Conservation (phyloP, 257 asterid species). For the Capsicum chinense region DNA sequence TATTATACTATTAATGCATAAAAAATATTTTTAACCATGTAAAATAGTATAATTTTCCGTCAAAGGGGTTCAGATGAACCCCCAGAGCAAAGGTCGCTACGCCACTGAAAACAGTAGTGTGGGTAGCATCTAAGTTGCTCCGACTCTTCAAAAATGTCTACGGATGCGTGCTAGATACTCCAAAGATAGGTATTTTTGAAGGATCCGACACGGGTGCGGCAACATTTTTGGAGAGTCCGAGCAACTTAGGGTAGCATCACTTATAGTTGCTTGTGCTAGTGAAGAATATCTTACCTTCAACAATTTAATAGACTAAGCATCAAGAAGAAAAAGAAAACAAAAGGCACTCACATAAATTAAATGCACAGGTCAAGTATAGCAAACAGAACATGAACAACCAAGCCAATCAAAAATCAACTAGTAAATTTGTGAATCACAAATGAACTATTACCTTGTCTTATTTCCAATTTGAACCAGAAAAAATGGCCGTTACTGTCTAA, state of each 20-base stretch:
- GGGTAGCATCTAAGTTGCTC: too few species aligned
- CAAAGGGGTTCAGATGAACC: too few species aligned
- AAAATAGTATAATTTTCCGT: too few species aligned
- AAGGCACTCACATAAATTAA: background rate
- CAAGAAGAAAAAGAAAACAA: constrained; percentile 11
- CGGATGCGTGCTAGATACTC: too few species aligned
- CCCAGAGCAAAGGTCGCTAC: too few species aligned
- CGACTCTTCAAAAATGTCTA: too few species aligned
- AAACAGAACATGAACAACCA: constrained; percentile 6
- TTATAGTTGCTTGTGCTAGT: background rate
- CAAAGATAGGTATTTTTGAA: too few species aligned
- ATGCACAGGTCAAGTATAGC: background rate
- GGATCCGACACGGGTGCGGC: too few species aligned
- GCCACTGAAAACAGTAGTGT: too few species aligned
- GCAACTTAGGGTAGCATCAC: background rate
- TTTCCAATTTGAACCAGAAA: constrained; percentile 89
- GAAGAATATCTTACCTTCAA: constrained; percentile 1
- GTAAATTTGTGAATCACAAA: background rate
- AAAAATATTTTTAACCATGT: too few species aligned
- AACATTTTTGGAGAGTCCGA: too few species aligned
- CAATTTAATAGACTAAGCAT: background rate
- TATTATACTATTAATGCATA: too few species aligned
- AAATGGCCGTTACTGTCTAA: constrained; percentile 83
- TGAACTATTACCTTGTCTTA: constrained; percentile 63
- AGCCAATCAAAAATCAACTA: background rate